Evolutionary conservation across 371 early-diverging fungal species (phyloP).

Genomic region (Saksenaea oblongispora): DNA sequence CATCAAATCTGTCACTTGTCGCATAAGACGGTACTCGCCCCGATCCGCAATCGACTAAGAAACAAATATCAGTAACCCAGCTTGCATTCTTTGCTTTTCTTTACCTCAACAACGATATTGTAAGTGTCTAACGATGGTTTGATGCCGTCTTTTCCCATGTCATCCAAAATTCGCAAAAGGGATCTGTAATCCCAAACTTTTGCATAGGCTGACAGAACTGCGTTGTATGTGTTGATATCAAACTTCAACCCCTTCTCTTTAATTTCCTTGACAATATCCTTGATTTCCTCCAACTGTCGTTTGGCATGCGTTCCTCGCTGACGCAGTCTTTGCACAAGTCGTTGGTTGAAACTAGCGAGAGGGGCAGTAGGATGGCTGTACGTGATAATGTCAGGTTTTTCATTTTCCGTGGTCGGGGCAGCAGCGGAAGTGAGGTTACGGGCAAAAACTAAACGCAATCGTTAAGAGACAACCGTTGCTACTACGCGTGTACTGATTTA

Average conservation of each 20-base stretch:
- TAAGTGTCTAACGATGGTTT: slow-evolving; percentile 36
- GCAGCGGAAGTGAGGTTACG: slow-evolving; percentile 1
- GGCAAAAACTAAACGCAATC: not conserved
- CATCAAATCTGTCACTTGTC: slow-evolving; percentile 33
- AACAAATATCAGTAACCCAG: too few species aligned
- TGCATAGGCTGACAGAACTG: slow-evolving; percentile 46
- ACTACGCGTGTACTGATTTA: not conserved
- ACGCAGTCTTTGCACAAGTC: slow-evolving; percentile 17
- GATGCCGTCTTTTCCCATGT: slow-evolving; percentile 34
- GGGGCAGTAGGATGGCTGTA: slow-evolving; percentile 43
- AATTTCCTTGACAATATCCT: slow-evolving; percentile 31
- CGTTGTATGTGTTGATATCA: slow-evolving; percentile 54
- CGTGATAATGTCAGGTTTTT: slow-evolving; percentile 11
- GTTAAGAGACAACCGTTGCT: not conserved
- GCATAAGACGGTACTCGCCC: slow-evolving; percentile 22
- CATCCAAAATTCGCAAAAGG: slow-evolving; percentile 17
- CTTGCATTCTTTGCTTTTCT: not conserved
- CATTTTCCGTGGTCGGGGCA: not conserved
- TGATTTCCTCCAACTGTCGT: slow-evolving; percentile 15
- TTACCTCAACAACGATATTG: slow-evolving; percentile 35
- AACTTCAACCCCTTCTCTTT: slow-evolving; percentile 34
- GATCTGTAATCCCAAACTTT: slow-evolving; percentile 21
- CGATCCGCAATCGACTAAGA: slow-evolving; percentile 29
- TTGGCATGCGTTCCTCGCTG: slow-evolving; percentile 7
- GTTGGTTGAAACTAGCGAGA: slow-evolving; percentile 28